Percentiles rank a stretch among this genome's conserved stretches.
These are phyloP conservation scores for Tylopilus balloui DNA, from an alignment of 768 basidiomycete genomes.

Conservation along the genomic window DNA sequence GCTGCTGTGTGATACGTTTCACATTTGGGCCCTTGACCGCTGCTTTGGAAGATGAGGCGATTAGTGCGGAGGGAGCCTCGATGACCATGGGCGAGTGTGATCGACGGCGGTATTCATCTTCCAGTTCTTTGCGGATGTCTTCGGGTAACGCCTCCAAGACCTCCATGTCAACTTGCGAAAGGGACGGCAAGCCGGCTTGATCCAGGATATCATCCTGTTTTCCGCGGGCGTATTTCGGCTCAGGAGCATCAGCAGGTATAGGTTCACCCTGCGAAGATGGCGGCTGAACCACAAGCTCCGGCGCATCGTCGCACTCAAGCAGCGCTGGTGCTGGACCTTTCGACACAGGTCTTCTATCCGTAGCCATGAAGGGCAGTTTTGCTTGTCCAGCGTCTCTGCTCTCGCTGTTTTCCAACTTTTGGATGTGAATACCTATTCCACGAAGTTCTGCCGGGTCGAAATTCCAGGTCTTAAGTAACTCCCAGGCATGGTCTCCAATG, in stretches of 20 bases:
- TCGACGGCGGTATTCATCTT: slow-evolving; percentile 60
- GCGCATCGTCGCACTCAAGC: slow-evolving; percentile 2
- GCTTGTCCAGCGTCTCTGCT: slow-evolving; percentile 50
- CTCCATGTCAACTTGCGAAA: slow-evolving; percentile 70
- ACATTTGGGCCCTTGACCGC: slow-evolving; percentile 40
- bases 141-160: slow-evolving; percentile 69
- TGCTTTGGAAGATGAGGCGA: slow-evolving; percentile 10
- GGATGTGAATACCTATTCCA: slow-evolving; percentile 87
- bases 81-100: slow-evolving; percentile 45
- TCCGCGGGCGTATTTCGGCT: slow-evolving; percentile 14
- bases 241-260: slow-evolving; percentile 1
- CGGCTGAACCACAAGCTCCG: slow-evolving; percentile 28
- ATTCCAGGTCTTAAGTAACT: slow-evolving; percentile 62
- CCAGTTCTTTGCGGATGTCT: slow-evolving; percentile 65
- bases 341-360: slow-evolving; percentile 1
- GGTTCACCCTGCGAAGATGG: slow-evolving; percentile 33
- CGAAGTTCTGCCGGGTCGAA: slow-evolving; percentile 86
- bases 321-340: slow-evolving; percentile 1
- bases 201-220: too few relatives aligned
- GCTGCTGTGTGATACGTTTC: slow-evolving; percentile 58
- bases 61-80: slow-evolving; percentile 5
- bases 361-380: slow-evolving; percentile 51
- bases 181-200: slow-evolving; percentile 52
- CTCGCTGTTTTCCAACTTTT: slow-evolving; percentile 67
- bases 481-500: slow-evolving; percentile 76